Base-by-base conservation (phyloP, 345 rosid genomes). In the Gossypium rotundifolium region DNA sequence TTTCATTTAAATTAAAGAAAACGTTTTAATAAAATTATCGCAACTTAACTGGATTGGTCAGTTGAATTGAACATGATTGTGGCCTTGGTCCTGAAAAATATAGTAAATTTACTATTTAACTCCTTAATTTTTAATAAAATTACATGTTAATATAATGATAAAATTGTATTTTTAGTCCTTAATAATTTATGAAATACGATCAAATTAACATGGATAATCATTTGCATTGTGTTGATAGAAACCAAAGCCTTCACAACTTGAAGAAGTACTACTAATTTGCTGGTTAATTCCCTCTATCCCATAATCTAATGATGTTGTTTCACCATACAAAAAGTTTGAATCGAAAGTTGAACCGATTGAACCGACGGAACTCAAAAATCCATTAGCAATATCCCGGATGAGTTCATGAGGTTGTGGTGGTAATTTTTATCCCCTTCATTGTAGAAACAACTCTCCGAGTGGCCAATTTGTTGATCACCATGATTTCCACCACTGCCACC, bases 201-300 rank as follows among this genome's bases (percentile, higher is more conserved):
- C 76, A 71, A 51, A 70, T 60, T 75, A 84, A 74, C 42, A 76
- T 84, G 82, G 90, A 75, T 87, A 48, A 10, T 79, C 88, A 23
- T 80, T 87, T 29, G 82, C 79, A 85, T 85, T 92, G 86, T 73
- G 87, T 77, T 87, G 92, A 76, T 85, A 86, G 82, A 85, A 85
- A 69, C 84, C 76, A 69, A 88, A 84, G 82, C 70, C 82, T 73
- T 75, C 83, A 58, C 83, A 69, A 61, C 70, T 84, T 33, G 40
- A 33, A 65, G 75, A 75, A 16, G 79, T 81, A 13, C 76, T 82
- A 76, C 87, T 86, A 63, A 92, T 82, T 11, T 9, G 16, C 52
- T 48, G 4, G 13, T 12, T 48, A 48, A 48, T 12, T 48, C 14
- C 16, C 52, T 48, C 52, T 2, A 48, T 48, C 14, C 13, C 52